Conservation (phyloP, 768 basidiomycete genomes). For the Phylloporus rhodoxanthus region DNA sequence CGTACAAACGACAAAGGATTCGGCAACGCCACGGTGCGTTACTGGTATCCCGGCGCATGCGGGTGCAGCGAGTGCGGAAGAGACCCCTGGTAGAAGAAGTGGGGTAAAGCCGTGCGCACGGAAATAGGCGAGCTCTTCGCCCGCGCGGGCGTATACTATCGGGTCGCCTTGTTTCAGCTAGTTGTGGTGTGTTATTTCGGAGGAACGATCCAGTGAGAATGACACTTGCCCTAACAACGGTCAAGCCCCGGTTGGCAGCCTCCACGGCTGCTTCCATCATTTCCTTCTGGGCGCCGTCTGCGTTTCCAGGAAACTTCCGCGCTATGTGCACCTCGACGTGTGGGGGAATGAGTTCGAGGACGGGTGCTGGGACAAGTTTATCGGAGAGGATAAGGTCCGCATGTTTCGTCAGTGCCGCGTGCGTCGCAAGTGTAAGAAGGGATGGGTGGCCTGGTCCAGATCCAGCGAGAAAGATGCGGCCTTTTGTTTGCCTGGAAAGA, state of each 20-base stretch:
- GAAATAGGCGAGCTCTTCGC: conserved; percentile 94
- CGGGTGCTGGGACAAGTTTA: conserved; percentile 88
- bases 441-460: conserved; percentile 95
- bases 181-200: neutral
- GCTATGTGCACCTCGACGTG: conserved; percentile 78
- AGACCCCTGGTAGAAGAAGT: conserved; percentile 83
- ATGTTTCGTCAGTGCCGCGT: conserved; percentile 66
- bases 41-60: conserved; percentile 88
- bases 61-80: conserved; percentile 85
- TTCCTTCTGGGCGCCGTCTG: conserved; percentile 89
- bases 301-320: conserved; percentile 95
- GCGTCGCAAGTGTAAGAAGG: conserved; percentile 83
- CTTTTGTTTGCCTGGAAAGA: conserved; percentile 29
- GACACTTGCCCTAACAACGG: conserved; percentile 74
- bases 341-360: conserved; percentile 78
- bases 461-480: conserved; percentile 85
- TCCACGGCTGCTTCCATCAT: conserved; percentile 90
- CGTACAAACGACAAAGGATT: conserved; percentile 85
- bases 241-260: conserved; percentile 71
- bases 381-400: conserved; percentile 91
- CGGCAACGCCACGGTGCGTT: conserved; percentile 92
- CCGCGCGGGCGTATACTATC: conserved; percentile 87
- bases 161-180: conserved; percentile 98
- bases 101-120: conserved; percentile 78
- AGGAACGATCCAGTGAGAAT: neutral